Conservation (phyloP, 768 basidiomycete genomes). For the Termitomyces sp. region DNA sequence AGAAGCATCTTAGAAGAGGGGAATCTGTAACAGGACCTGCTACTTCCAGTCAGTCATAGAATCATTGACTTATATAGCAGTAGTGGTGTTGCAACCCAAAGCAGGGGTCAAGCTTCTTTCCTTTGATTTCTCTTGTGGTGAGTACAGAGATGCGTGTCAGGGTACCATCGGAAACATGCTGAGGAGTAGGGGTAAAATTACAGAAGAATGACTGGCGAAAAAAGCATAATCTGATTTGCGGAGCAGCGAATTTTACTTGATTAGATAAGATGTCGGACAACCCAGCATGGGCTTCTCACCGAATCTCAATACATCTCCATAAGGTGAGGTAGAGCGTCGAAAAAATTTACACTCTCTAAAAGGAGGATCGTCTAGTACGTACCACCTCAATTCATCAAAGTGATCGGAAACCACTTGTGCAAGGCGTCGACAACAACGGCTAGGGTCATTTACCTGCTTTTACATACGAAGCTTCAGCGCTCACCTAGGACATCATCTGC, state of each 20-base stretch:
- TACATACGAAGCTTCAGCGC: background rate
- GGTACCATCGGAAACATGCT: background rate
- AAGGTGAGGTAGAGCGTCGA: too few species aligned
- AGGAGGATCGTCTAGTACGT: too few species aligned
- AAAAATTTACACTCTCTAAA: too few species aligned
- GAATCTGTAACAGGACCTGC: background rate
- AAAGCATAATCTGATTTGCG: too few species aligned
- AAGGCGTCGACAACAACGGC: background rate
- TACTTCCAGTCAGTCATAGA: background rate
- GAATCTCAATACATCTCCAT: too few species aligned
- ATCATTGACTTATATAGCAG: too few species aligned
- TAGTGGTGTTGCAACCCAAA: background rate
- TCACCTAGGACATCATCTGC: background rate
- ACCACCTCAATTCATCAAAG: background rate
- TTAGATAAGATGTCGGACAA: background rate
- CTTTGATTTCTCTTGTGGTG: background rate
- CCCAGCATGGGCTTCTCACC: too few species aligned
- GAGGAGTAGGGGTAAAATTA: too few species aligned
- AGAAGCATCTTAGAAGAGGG: background rate
- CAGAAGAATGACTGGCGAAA: too few species aligned
- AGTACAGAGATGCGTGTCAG: background rate
- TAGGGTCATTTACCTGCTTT: background rate
- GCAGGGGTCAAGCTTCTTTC: background rate
- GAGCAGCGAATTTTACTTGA: background rate
- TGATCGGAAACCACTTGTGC: background rate